Percentiles rank a stretch among this genome's conserved stretches.
Conservation (phyloP, 176 grass and related monocot species). For the Alloteropsis semialata region DNA sequence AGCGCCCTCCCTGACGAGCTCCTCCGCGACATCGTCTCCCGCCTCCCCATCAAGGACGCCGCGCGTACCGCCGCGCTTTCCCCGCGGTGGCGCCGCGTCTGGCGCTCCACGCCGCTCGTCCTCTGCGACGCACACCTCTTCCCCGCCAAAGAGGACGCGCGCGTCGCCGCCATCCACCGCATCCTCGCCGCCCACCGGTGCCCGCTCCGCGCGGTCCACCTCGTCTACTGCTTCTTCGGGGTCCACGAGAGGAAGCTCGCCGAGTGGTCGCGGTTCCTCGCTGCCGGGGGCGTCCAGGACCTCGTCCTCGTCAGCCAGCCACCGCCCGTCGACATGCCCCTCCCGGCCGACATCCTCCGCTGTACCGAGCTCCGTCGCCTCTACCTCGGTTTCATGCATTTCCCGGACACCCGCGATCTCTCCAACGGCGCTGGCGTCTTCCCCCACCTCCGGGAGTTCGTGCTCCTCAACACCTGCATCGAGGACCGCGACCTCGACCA, state of each 20-base stretch:
- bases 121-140: slow-evolving; percentile 23
- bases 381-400: slow-evolving; percentile 1
- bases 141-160: neutral
- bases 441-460: slow-evolving; percentile 39
- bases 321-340: neutral
- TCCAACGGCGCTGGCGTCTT: neutral
- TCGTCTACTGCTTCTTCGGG: neutral
- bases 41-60: slow-evolving; percentile 25
- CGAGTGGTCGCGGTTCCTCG: neutral
- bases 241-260: neutral
- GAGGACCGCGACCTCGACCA: neutral
- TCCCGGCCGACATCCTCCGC: slow-evolving; percentile 7
- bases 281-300: neutral
- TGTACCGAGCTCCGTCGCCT: slow-evolving; percentile 19
- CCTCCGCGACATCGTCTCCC: slow-evolving; percentile 1
- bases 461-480: neutral
- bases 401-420: neutral
- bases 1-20: slow-evolving; percentile 34
- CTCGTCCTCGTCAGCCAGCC: neutral
- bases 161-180: neutral
- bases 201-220: neutral
- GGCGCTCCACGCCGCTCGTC: slow-evolving; percentile 18
- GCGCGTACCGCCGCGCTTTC: slow-evolving; percentile 29
- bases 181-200: slow-evolving; percentile 24
- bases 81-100: slow-evolving; percentile 18